These are phyloP conservation scores for Gliomastix tumulicola DNA, from an alignment of 2,329 filamentous ascomycete species.

Conservation along the genomic window DNA sequence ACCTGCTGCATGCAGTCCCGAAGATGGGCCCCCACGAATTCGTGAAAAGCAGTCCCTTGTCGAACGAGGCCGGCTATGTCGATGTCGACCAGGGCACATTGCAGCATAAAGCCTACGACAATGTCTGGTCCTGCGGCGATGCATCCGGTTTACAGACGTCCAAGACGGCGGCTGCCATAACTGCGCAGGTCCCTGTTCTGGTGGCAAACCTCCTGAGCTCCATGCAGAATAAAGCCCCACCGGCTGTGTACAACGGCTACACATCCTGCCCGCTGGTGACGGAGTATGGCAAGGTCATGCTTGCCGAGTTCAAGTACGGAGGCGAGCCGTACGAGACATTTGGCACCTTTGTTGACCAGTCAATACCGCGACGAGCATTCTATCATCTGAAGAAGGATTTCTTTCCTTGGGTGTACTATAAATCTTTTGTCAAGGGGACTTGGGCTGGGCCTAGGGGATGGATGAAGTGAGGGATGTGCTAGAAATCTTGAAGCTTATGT, in stretches of 20 bases:
- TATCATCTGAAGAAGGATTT: slow-evolving; percentile 60
- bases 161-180: slow-evolving; percentile 47
- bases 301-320: slow-evolving; percentile 60
- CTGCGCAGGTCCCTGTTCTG: slow-evolving; percentile 40
- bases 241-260: slow-evolving; percentile 44
- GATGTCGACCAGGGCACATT: slow-evolving; percentile 46
- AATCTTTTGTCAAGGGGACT: slow-evolving; percentile 52
- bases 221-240: slow-evolving; percentile 35
- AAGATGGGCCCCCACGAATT: slow-evolving; percentile 52
- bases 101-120: slow-evolving; percentile 44
- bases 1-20: slow-evolving; percentile 48
- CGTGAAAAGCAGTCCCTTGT: slow-evolving; percentile 43
- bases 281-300: slow-evolving; percentile 54
- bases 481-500: not conserved
- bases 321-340: slow-evolving; percentile 58
- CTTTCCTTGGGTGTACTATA: slow-evolving; percentile 59
- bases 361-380: slow-evolving; percentile 45
- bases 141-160: slow-evolving; percentile 52
- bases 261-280: slow-evolving; percentile 47
- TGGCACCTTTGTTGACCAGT: slow-evolving; percentile 45
- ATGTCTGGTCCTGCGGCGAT: slow-evolving; percentile 53
- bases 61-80: slow-evolving; percentile 50
- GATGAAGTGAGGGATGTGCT: slow-evolving; percentile 7
- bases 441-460: slow-evolving; percentile 55
- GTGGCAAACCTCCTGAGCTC: slow-evolving; percentile 37